Conservation (phyloP, 805 yeast genomes). For the Saitoella complicata region DNA sequence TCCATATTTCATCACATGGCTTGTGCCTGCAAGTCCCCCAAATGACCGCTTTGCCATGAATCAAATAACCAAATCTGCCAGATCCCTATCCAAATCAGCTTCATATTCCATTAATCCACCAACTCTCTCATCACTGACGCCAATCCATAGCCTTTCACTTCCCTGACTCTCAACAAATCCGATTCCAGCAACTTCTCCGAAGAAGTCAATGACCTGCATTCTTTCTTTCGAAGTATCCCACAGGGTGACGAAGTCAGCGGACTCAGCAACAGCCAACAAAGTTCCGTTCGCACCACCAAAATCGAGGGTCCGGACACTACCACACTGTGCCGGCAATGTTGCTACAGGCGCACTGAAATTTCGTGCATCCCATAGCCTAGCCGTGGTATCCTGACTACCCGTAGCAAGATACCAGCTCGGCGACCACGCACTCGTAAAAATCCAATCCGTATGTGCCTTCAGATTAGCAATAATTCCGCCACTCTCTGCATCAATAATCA, state of each 20-base stretch:
- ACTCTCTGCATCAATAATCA: no score
- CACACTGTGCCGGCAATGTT: conserved; percentile 23
- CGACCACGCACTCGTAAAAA: conserved; percentile 48
- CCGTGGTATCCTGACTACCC: conserved; percentile 45
- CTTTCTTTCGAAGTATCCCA: conserved; percentile 21
- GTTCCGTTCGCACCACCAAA: conserved; percentile 34
- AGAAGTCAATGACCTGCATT: conserved; percentile 35
- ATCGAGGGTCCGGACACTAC: conserved; percentile 38
- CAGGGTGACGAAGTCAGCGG: conserved; percentile 41
- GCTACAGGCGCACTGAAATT: conserved; percentile 16
- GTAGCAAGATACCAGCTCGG: conserved; percentile 31
- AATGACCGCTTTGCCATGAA: not conserved
- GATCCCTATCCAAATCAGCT: not conserved
- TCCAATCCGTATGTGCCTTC: conserved; percentile 32
- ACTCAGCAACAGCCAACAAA: conserved; percentile 39
- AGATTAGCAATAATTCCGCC: no score
- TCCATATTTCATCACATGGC: conserved; percentile 1
- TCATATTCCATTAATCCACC: conserved; percentile 43
- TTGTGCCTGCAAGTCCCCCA: not conserved
- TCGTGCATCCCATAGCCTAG: conserved; percentile 27
- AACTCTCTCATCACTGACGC: conserved; percentile 36
- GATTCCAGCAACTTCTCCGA: conserved; percentile 45
- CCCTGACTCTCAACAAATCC: conserved; percentile 21
- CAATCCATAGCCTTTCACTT: conserved; percentile 28
- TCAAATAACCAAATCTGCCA: no score